A percentile compares a stretch with the other conserved stretches of the same genome.
These are phyloP conservation scores for Leucosporidium creatinivorum DNA, from an alignment of 768 basidiomycete species.

Conservation along the genomic window DNA sequence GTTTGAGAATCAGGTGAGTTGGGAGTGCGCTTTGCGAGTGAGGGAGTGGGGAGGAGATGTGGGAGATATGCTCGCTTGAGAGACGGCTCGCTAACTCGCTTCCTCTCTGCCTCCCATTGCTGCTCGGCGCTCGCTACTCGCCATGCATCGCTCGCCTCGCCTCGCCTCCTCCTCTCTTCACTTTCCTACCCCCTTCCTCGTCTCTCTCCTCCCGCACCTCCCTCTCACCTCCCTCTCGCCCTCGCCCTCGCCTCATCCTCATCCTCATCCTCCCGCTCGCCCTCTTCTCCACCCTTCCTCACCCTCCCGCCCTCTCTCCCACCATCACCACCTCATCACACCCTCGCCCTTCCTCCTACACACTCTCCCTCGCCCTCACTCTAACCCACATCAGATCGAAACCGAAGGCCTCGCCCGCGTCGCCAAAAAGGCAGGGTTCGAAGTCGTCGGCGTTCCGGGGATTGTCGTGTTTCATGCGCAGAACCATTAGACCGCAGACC, in stretches of 20 bases:
- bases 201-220: background rate
- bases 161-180: no score
- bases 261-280: no score
- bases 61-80: background rate
- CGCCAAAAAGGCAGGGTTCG: conserved; percentile 13
- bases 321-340: no score
- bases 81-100: background rate
- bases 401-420: conserved; percentile 20
- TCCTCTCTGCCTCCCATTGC: no score
- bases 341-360: no score
- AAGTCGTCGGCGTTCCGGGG: conserved; percentile 22
- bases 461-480: conserved; percentile 17
- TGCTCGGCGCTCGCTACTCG: no score
- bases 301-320: no score
- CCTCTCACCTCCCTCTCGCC: background rate
- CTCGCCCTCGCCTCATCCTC: no score
- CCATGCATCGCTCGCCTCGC: no score
- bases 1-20: conserved; percentile 20
- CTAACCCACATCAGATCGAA: conserved; percentile 5
- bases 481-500: conserved; percentile 13
- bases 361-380: no score
- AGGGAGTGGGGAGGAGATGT: background rate
- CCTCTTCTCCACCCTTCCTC: rapidly evolving
- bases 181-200: rapidly evolving
- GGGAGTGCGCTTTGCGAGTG: no score